phyloP scores from a whole-genome alignment of 768 basidiomycete species.

The Collybia mongolica region DNA sequence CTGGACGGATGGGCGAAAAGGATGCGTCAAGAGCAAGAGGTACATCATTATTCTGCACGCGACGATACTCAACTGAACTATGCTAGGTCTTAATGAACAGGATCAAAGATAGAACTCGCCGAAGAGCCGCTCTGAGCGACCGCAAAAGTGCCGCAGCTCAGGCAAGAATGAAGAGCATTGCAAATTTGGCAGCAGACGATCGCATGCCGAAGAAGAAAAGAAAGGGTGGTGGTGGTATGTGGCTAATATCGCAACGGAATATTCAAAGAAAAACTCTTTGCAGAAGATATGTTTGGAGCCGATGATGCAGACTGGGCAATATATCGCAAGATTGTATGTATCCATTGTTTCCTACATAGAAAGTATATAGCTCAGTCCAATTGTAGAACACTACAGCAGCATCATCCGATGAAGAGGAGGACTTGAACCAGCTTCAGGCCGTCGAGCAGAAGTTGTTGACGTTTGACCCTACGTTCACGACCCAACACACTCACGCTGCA shows the following conservation, averaged over 20 bases:
- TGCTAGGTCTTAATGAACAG: slow-evolving; percentile 71
- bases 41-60: slow-evolving; percentile 20
- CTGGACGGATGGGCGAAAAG: slow-evolving; percentile 71
- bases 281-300: slow-evolving; percentile 91
- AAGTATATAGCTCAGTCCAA: neutral
- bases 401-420: slow-evolving; percentile 92
- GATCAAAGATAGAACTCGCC: slow-evolving; percentile 80
- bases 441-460: slow-evolving; percentile 82
- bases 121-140: slow-evolving; percentile 82
- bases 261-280: neutral
- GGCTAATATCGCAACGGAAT: neutral
- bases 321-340: slow-evolving; percentile 89
- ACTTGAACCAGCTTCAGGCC: slow-evolving; percentile 63
- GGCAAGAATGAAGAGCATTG: slow-evolving; percentile 94
- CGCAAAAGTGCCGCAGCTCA: slow-evolving; percentile 95
- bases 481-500: slow-evolving; percentile 79
- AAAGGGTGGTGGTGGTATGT: slow-evolving; percentile 75
- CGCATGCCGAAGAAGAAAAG: slow-evolving; percentile 81
- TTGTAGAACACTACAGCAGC: slow-evolving; percentile 62
- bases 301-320: slow-evolving; percentile 98
- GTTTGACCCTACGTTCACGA: slow-evolving; percentile 83
- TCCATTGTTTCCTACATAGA: neutral
- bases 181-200: slow-evolving; percentile 86
- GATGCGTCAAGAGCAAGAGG: slow-evolving; percentile 80
- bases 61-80: slow-evolving; percentile 1